A percentile compares a stretch with the other conserved stretches of the same genome.
Evolutionary conservation across 768 basidiomycete species (phyloP).

Genomic region (Boletus pseudopeckii): DNA sequence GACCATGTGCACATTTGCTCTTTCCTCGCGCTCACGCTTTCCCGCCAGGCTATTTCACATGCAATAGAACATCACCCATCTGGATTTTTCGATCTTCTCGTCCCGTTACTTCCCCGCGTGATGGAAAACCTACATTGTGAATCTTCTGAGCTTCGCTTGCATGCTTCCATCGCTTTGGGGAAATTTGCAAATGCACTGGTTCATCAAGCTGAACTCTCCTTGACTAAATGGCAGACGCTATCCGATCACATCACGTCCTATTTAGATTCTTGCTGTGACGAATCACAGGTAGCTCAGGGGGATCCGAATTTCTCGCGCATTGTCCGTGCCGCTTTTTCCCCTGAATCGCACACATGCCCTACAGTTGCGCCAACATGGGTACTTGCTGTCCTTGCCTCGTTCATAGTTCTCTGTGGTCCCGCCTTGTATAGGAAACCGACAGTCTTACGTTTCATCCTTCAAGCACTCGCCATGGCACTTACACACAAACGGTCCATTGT

Average conservation of each 20-base stretch:
- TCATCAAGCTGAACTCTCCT: conserved; percentile 32
- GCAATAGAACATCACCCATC: conserved; percentile 17
- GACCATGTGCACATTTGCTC: background rate
- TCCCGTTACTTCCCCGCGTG: conserved; percentile 22
- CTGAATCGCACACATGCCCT: conserved; percentile 15
- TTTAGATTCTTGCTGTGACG: conserved; percentile 17
- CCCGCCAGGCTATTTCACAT: conserved; percentile 24
- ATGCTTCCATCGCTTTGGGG: conserved; percentile 21
- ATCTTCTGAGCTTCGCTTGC: conserved; percentile 18
- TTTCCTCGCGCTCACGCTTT: conserved; percentile 4
- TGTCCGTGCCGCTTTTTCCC: conserved; percentile 29
- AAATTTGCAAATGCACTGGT: conserved; percentile 29
- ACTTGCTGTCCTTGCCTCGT: conserved; percentile 40
- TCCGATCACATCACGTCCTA: conserved; percentile 28
- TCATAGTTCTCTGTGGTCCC: conserved; percentile 46
- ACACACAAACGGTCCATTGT: conserved; percentile 35
- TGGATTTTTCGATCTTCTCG: conserved; percentile 16
- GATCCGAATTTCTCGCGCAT: conserved; percentile 23
- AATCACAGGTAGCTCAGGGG: background rate
- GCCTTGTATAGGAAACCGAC: conserved; percentile 40
- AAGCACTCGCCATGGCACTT: conserved; percentile 32
- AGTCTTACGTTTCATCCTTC: conserved; percentile 38
- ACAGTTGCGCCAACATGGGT: conserved; percentile 42
- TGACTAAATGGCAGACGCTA: conserved; percentile 22
- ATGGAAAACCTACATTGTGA: conserved; percentile 12